Conservation (phyloP, 768 basidiomycete species). For the Leccinum pellstonianum region DNA sequence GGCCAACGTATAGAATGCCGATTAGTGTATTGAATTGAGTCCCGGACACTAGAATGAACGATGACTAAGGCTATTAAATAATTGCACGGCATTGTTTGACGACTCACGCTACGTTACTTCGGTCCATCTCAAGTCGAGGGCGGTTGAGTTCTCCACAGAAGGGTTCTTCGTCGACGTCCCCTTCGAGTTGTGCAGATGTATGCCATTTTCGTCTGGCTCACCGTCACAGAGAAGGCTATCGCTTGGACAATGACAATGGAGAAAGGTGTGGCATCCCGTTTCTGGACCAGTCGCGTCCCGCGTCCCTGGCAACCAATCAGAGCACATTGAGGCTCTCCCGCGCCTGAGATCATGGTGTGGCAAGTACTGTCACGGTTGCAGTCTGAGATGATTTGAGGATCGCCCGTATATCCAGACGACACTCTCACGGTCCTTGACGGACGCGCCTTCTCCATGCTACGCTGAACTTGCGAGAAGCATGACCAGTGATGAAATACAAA, state of each 20-base stretch:
- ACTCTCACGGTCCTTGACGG: conserved; percentile 63
- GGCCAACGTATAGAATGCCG: conserved; percentile 66
- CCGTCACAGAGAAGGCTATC: background rate
- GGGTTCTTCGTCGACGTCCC: conserved; percentile 14
- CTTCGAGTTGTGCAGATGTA: conserved; percentile 4
- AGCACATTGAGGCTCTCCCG: conserved; percentile 26
- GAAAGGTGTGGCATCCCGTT: background rate
- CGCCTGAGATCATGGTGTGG: too few species aligned
- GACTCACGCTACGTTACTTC: conserved; percentile 62
- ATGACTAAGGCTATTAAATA: background rate
- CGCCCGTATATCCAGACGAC: conserved; percentile 41
- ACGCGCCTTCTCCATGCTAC: conserved; percentile 67
- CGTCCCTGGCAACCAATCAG: too few species aligned
- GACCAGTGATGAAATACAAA: conserved; percentile 56
- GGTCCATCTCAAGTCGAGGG: conserved; percentile 50
- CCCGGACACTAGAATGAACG: conserved; percentile 39
- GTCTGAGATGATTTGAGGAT: too few species aligned
- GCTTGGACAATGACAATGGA: too few species aligned
- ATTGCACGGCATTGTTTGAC: background rate
- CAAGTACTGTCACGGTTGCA: too few species aligned
- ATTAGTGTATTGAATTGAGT: conserved; percentile 65
- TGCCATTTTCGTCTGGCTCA: conserved; percentile 1
- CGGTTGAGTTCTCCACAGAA: conserved; percentile 11
- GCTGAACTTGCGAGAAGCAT: conserved; percentile 73
- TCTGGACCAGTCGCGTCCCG: too few species aligned